Conservation (phyloP, 139 green algal genomes). For the Spirogloea muscicola region DNA sequence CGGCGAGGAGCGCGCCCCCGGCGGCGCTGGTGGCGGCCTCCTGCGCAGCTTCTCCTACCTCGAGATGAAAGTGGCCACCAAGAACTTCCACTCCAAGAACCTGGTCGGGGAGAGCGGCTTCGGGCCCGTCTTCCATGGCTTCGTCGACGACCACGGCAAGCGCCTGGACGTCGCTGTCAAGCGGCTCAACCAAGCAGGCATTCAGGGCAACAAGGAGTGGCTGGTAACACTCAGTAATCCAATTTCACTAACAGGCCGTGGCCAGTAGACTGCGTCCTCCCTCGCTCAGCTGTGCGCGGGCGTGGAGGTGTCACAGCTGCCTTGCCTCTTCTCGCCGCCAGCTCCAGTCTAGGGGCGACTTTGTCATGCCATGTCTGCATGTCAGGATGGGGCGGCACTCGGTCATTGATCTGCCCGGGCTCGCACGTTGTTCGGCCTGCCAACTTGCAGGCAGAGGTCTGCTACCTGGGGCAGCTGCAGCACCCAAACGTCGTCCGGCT, state of each 20-base stretch:
- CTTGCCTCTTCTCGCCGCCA: background rate
- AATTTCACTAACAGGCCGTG: background rate
- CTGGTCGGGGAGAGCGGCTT: conserved; percentile 42
- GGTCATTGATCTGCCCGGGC: background rate
- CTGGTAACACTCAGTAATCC: conserved; percentile 12
- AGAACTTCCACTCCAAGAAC: conserved; percentile 13
- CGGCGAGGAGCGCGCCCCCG: too few species aligned
- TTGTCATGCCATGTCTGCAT: background rate
- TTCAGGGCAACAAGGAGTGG: conserved; percentile 44
- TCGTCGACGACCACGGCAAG: conserved; percentile 7
- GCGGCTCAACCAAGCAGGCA: conserved; percentile 33
- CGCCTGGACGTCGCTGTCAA: conserved; percentile 38
- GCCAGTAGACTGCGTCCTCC: background rate
- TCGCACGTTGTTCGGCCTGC: background rate
- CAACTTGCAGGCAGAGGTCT: conserved; percentile 28
- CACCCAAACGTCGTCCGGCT: conserved; percentile 33
- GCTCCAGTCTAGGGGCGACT: background rate
- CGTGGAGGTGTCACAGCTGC: background rate
- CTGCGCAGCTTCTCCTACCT: conserved; percentile 26
- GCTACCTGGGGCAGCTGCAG: conserved; percentile 24
- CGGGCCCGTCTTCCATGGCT: conserved; percentile 19
- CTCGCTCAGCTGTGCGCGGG: background rate
- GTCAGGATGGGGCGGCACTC: background rate
- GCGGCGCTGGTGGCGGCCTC: too few species aligned
- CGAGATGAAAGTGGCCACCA: conserved; percentile 26